phyloP scores from a whole-genome alignment of 345 rosid species.

The Pugionium cornutum region DNA sequence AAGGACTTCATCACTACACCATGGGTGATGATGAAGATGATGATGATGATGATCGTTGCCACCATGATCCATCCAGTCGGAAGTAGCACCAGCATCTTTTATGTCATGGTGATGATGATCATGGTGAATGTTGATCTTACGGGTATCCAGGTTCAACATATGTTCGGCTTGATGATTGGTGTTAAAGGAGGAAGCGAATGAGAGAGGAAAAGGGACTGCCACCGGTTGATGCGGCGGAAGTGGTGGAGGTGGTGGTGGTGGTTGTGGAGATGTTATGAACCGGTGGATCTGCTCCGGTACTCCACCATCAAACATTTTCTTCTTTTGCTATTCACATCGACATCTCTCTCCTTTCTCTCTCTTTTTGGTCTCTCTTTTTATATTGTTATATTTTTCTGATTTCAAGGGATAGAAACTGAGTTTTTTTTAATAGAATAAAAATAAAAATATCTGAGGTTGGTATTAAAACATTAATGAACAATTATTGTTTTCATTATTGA shows the following conservation, averaged over 20 bases:
- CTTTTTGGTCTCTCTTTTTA: conserved; percentile 32
- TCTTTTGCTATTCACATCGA: conserved; percentile 24
- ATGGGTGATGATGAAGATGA: conserved; percentile 44
- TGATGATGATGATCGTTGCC: conserved; percentile 22
- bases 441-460: conserved; percentile 19
- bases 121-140: conserved; percentile 38
- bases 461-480: conserved; percentile 10
- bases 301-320: conserved; percentile 84
- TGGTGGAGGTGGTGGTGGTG: conserved; percentile 26
- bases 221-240: conserved; percentile 40
- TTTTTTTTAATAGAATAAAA: not conserved
- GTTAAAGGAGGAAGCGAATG: conserved; percentile 48
- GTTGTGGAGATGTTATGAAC: conserved; percentile 59
- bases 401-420: not conserved
- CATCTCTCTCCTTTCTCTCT: conserved; percentile 25
- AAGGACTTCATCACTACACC: conserved; percentile 85
- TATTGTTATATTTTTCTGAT: conserved; percentile 28
- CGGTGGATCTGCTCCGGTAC: conserved; percentile 86
- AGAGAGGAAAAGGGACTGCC: conserved; percentile 44
- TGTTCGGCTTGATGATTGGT: conserved; percentile 44
- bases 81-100: conserved; percentile 34
- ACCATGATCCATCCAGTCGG: conserved; percentile 45
- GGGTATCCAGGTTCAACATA: conserved; percentile 28
- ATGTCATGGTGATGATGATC: conserved; percentile 36
- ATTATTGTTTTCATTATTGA: not conserved